Evolutionary conservation across 306 rosid genomes (phyloP), one percentile per base, ranked within the genome.

Genomic region (Cicer cuneatum): DNA sequence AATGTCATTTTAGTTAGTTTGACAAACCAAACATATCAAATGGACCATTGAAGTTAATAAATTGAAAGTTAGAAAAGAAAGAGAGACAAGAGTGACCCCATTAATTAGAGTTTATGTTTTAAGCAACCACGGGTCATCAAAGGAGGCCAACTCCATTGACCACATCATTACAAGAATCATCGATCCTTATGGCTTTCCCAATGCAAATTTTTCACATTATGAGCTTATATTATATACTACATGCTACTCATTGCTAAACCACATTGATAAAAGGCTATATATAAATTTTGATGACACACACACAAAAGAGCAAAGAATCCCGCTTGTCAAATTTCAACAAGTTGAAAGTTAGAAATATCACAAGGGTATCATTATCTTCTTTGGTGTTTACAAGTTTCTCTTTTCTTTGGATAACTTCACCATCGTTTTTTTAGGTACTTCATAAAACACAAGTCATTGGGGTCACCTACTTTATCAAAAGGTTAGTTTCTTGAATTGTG

Each of bases 31-130:
- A 78, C 80, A 80, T 15, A 21, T 66, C 39, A 66, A 60, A 71
- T 69, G 66, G 78, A 78, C 66, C 57, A 42, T 70, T 63, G 69
- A 56, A 21, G 1, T 35, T 72, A 33, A 58, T 38, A 58, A 73
- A 66, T 66, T 64, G 73, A 64, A 60, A 53, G 10, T 38, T 60
- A 60, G 45, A 66, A 15, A 59, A 77, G 48, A 49, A 46, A 71
- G 29, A 75, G 85, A 21, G 84, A 80, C 74, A 74, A 10, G 6
- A 41, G 51, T 76, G 86, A 63, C 85, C 91, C 84, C 75, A 53
- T 80, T 79, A 15, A 82, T 81, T 53, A 70, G 8, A 60, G 45
- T 64, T 61, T 51, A 51, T 43, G 67, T 82, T 84, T 84, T 51
- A 9, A 83, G 73, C 42, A 82, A 78, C 74, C 82, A 63, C 42